Conservation (phyloP, 2,329 filamentous ascomycete species). For the Coniochaeta sp. region DNA sequence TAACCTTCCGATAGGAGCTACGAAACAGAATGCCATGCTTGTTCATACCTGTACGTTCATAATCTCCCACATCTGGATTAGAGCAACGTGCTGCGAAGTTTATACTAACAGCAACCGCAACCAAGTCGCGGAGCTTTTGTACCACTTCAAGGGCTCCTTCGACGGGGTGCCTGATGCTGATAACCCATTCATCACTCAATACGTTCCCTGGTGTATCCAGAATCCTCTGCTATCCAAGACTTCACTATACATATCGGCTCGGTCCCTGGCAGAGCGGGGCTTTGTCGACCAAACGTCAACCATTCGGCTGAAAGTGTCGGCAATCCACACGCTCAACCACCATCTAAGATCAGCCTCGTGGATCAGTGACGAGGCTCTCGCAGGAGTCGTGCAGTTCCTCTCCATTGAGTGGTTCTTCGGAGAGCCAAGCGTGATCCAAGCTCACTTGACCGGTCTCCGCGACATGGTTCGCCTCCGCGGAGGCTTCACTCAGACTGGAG, state of each 20-base stretch:
- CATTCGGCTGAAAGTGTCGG: slow-evolving; percentile 28
- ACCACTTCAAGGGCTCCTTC: slow-evolving; percentile 38
- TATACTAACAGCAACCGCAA: not conserved
- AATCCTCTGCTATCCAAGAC: slow-evolving; percentile 36
- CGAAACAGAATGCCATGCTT: slow-evolving; percentile 13
- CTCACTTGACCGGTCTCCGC: slow-evolving; percentile 33
- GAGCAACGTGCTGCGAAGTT: not conserved
- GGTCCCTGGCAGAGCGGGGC: slow-evolving; percentile 35
- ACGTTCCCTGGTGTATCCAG: slow-evolving; percentile 35
- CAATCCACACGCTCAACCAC: slow-evolving; percentile 34
- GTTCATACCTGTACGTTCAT: slow-evolving; percentile 11
- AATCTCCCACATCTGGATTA: not conserved
- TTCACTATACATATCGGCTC: slow-evolving; percentile 36
- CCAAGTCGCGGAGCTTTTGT: slow-evolving; percentile 34
- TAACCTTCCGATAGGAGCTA: slow-evolving; percentile 10
- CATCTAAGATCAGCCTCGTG: slow-evolving; percentile 25
- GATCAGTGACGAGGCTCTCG: slow-evolving; percentile 31
- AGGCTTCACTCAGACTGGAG: slow-evolving; percentile 28
- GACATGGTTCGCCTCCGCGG: slow-evolving; percentile 34
- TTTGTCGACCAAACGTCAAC: slow-evolving; percentile 31
- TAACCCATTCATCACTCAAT: slow-evolving; percentile 34
- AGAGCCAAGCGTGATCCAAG: slow-evolving; percentile 29
- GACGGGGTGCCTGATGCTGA: slow-evolving; percentile 33
- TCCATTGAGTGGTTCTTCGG: slow-evolving; percentile 43
- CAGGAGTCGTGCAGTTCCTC: slow-evolving; percentile 35